Base-by-base conservation (phyloP, 2,329 filamentous ascomycete species). In the Cadophora gregata region DNA sequence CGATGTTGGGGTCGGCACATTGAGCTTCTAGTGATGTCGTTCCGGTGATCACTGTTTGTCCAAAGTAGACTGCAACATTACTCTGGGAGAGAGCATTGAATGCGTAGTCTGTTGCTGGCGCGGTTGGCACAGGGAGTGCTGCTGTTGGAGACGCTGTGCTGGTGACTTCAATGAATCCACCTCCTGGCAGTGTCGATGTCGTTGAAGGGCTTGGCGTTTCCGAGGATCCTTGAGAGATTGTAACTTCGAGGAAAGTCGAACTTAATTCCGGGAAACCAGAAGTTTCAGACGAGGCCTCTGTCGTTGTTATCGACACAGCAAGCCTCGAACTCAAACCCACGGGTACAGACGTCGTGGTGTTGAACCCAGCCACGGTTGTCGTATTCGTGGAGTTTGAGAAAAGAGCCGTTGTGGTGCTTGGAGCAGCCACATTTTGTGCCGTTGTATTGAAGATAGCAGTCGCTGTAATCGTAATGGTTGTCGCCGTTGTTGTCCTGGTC, bases 51-150 rank as follows among this genome's bases (percentile, higher is more conserved):
- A 70, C 38, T 19, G 73, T 71, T 62, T 73, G 71, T 16, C 76
- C 77, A 48, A 74, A 78, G 67, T 78, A 78, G n/a, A 78, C 77
- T 3, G 75, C 77, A 31, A 78, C 61, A 51, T 78, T 78, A 9
- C 69, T 62, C 1, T 59, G 36, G 1, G 75, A 72, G 21, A 64
- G 27, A 1, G 73, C 47, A 63, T 77, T 64, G 70, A 78, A 78
- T 19, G 33, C 65, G 63, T 77, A 75, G 50, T 14, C 53, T 16
- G 56, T 27, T 19, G 55, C 25, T 27, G 60, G 48, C 12, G 56
- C n/a, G 36, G 55, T 36, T 48, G 59, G 24, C 12, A 21, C 7
- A 5, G 27, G 19, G 16, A 47, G 9, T 16, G 36, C 29, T 16
- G 47, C 2, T 33, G 55, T 59, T 47, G 27, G 24, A 5, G 58